Evolutionary conservation across 768 basidiomycete genomes (phyloP).

Genomic region (Xerocomellus intermedius): DNA sequence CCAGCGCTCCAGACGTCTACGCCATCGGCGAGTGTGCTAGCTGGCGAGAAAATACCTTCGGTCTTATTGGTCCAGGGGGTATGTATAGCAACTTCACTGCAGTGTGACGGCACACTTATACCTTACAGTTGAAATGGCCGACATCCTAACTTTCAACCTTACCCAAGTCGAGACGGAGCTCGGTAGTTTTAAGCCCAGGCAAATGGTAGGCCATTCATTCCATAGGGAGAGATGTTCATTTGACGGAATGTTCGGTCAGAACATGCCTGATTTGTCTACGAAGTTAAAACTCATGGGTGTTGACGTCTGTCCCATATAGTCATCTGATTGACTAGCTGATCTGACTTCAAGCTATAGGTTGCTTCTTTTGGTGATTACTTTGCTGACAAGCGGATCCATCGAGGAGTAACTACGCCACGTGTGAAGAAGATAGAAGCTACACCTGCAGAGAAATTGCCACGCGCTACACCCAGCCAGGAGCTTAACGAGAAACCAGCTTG

Average conservation of each 20-base stretch:
- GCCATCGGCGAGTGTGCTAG: conserved; percentile 77
- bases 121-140: conserved; percentile 61
- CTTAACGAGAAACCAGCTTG: background rate
- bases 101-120: background rate
- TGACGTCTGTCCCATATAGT: conserved; percentile 37
- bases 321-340: background rate
- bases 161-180: conserved; percentile 48
- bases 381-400: conserved; percentile 45
- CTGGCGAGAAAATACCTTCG: conserved; percentile 68
- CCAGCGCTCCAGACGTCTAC: conserved; percentile 57
- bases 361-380: conserved; percentile 76
- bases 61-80: conserved; percentile 72
- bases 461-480: background rate
- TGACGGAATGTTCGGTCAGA: conserved; percentile 28
- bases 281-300: conserved; percentile 62
- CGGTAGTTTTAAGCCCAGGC: conserved; percentile 41
- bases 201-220: conserved; percentile 36
- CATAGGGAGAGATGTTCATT: background rate
- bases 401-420: background rate
- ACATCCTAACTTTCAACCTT: conserved; percentile 71
- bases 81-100: background rate
- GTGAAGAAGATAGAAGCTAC: background rate
- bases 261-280: conserved; percentile 65
- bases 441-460: background rate
- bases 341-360: conserved; percentile 33